Base-by-base conservation (phyloP, 768 basidiomycete genomes). In the Tylopilus felleus region DNA sequence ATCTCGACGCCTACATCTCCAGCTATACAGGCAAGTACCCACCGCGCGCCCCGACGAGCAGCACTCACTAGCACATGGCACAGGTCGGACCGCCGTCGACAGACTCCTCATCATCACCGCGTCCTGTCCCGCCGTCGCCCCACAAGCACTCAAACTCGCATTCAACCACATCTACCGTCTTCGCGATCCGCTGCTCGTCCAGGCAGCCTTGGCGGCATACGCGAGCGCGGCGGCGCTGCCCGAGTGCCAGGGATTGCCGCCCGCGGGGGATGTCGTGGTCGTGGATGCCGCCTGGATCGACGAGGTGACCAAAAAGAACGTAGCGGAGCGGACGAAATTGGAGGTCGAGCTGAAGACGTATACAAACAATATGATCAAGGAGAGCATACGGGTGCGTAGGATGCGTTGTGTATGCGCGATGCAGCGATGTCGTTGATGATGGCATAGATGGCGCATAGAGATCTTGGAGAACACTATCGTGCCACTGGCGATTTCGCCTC, bases 341-440 rank as follows among this genome's bases (percentile, higher is more conserved):
- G 95, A 97, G 74, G 88, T 94, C 6, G 96, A 98, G 69, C 76
- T 98, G 65, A 95, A 93, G 80, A 91, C 88, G 12, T 98, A 98
- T 66, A 80, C 85, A 59, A 94, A 90, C 63, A 98, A 97, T 69
- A 88, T 98, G 86, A 97, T 98, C 77, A 98, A 97, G 73, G 96
- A 98, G 79, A 94, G 91, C 78, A 95, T 97, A 62, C 77, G 96
- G 64, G 93, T 96, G 67, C 66, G 80, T 75, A 8, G 2, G 8
- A 2, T 16, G 3, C 1, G 5, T 2, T 8, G 3, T 23, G 8
- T 33, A 27, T n/a, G 27, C 10, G 27, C n/a, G 25, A 8, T 16
- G 29, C 16, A 6, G 9, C 7, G 4, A n/a, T n/a, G 40, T n/a
- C 12, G 40, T 19, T 50, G 27, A 35, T 12, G 43, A 8, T 2